Base-by-base conservation (phyloP, 2,329 filamentous ascomycete species). In the Diaporthe sp. region DNA sequence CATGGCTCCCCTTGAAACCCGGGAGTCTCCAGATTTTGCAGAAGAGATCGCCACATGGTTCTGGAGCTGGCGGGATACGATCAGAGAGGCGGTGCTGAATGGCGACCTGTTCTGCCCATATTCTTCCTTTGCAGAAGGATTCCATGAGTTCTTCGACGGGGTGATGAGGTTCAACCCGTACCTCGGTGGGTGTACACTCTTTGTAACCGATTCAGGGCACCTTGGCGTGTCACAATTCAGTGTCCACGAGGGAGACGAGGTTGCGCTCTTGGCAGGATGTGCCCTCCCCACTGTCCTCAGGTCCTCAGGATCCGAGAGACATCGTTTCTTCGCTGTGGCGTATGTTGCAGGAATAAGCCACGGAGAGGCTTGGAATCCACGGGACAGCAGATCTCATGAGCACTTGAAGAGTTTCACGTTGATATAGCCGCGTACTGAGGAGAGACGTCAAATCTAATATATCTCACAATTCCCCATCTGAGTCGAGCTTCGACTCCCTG, bases 121-220 rank as follows among this genome's bases (percentile, higher is more conserved):
- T 25, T 67, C 61, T 13, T 67, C 61, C 25, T 51, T 67, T 28
- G 28, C 42, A 15, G 61, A 67, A 31, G 61, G 61, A 7, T 67
- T 67, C 25, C 42, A 67, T 10, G 61, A 67, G 20, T 67, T 67
- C 5, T 67, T 51, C 17, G 61, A 67, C 42, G 61, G 44, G 1
- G 61, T 67, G 15, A 67, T 67, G 61, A 67, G 61, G 12, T 67
- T 67, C 28, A 67, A 67, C 25, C 61, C 61, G 12, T 49, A 67
- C 5, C 61, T 67, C 3, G 61, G 61, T 17, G 61, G 61, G 15
- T 49, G 61, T 13, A 67, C 61, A 12, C 61, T 67, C 5, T 67
- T 67, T 22, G 17, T 49, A 1, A 67, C 61, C 17, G 42, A 37
- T 6, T 67, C 61, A n/a, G 61, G 61, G 9, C 61, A 67, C 44